Conservation (phyloP, 2,329 filamentous ascomycete species). For the Claviceps quebecensis region DNA sequence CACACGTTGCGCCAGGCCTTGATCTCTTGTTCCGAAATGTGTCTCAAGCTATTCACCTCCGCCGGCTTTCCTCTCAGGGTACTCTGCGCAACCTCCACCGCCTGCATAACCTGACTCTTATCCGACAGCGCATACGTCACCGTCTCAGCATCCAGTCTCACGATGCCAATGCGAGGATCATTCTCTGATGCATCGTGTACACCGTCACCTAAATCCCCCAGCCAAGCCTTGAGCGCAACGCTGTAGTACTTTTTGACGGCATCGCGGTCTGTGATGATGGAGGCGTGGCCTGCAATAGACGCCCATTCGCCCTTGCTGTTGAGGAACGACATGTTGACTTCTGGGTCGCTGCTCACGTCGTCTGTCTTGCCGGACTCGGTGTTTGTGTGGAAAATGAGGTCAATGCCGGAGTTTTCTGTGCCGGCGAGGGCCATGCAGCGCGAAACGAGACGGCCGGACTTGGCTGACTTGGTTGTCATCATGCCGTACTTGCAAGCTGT, state of each 20-base stretch:
- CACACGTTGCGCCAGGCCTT: slow-evolving; percentile 33
- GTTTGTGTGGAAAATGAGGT: slow-evolving; percentile 85
- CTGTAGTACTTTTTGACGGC: slow-evolving; percentile 64
- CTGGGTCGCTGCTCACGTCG: slow-evolving; percentile 57
- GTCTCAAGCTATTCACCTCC: slow-evolving; percentile 59
- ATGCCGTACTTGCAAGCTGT: slow-evolving; percentile 68
- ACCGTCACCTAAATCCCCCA: slow-evolving; percentile 74
- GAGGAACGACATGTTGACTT: slow-evolving; percentile 73
- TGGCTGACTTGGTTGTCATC: slow-evolving; percentile 64
- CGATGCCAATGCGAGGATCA: slow-evolving; percentile 71
- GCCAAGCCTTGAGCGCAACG: slow-evolving; percentile 62
- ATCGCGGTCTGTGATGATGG: slow-evolving; percentile 53
- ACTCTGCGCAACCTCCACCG: slow-evolving; percentile 62
- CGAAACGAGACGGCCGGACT: slow-evolving; percentile 56
- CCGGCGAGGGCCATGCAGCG: slow-evolving; percentile 76
- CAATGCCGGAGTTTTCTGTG: slow-evolving; percentile 65
- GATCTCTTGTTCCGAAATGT: slow-evolving; percentile 55
- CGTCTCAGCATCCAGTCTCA: slow-evolving; percentile 58
- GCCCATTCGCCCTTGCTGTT: slow-evolving; percentile 71
- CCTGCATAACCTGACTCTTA: slow-evolving; percentile 48
- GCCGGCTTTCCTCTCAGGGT: slow-evolving; percentile 58
- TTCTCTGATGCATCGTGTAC: slow-evolving; percentile 68
- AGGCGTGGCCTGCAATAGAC: slow-evolving; percentile 61
- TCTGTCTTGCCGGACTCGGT: slow-evolving; percentile 79
- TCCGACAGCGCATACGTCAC: slow-evolving; percentile 56